A percentile compares a stretch with the other conserved stretches of the same genome.
Conservation (phyloP, 768 basidiomycete genomes). For the Leucocoprinus leucothites region DNA sequence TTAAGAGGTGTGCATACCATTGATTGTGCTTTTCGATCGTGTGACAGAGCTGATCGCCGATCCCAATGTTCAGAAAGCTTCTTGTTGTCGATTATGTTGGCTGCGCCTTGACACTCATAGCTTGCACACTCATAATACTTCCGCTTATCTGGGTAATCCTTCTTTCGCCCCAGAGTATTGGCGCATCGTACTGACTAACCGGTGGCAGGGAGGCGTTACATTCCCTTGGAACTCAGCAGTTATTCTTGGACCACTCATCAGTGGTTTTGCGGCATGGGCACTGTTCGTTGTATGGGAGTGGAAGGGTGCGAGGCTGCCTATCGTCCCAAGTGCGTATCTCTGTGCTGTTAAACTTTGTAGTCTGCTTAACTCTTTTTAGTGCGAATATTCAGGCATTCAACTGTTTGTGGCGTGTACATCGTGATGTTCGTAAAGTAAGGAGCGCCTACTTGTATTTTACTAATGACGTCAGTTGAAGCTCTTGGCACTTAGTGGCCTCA, state of each 20-base stretch:
- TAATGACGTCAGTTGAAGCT: too few species aligned
- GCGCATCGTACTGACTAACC: neutral
- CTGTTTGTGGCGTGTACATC: slow-evolving; percentile 66
- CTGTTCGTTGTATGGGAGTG: slow-evolving; percentile 74
- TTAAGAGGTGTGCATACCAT: slow-evolving; percentile 37
- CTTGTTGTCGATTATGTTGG: slow-evolving; percentile 65
- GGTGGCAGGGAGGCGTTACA: slow-evolving; percentile 58
- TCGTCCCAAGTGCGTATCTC: slow-evolving; percentile 59
- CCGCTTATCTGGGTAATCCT: slow-evolving; percentile 67
- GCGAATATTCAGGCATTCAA: slow-evolving; percentile 67
- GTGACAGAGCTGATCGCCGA: neutral
- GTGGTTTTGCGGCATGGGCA: slow-evolving; percentile 48
- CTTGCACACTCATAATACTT: slow-evolving; percentile 60
- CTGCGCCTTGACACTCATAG: slow-evolving; percentile 51
- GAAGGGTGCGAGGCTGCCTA: slow-evolving; percentile 65
- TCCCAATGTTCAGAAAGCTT: slow-evolving; percentile 45
- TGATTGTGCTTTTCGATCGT: neutral
- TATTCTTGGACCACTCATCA: slow-evolving; percentile 57
- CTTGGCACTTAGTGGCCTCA: slow-evolving; percentile 42
- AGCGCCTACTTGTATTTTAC: too few species aligned
- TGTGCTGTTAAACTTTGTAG: too few species aligned
- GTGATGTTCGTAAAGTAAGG: slow-evolving; percentile 66
- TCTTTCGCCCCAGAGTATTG: too few species aligned
- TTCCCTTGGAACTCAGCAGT: slow-evolving; percentile 71
- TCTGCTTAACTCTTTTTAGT: too few species aligned